phyloP scores from a whole-genome alignment of 2,329 filamentous ascomycete species.

The Colletotrichum sp. region DNA sequence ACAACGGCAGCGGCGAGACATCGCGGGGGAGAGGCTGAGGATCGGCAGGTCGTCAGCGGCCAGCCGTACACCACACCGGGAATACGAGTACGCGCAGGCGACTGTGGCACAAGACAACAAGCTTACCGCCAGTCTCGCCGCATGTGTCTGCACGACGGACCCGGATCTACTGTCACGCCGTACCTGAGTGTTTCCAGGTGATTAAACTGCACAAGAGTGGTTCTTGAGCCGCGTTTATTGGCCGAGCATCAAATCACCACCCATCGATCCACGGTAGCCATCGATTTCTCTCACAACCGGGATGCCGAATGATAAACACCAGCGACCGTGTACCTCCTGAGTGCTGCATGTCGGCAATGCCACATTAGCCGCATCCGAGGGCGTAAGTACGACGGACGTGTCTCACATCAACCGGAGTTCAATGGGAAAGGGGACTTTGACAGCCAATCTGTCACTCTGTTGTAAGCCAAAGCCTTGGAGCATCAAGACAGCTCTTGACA shows the following conservation, averaged over 20 bases:
- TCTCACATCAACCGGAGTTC: neutral
- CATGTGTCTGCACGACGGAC: neutral
- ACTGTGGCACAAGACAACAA: neutral
- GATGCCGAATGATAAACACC: neutral
- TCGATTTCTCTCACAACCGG: neutral
- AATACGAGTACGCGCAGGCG: constrained; percentile 13
- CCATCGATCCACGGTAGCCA: neutral
- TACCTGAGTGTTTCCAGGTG: neutral
- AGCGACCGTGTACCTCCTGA: neutral
- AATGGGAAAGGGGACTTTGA: neutral
- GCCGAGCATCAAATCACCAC: neutral
- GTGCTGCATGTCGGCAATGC: neutral
- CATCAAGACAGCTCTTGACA: neutral
- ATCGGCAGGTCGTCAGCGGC: neutral
- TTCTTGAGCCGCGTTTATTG: neutral
- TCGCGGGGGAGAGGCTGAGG: neutral
- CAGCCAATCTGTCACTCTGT: neutral
- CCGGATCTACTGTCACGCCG: neutral
- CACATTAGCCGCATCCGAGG: neutral
- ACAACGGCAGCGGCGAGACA: neutral
- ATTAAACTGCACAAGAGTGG: neutral
- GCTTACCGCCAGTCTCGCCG: neutral
- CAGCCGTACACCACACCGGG: neutral
- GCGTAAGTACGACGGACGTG: neutral
- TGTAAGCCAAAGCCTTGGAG: neutral